Evolutionary conservation across 2,329 filamentous ascomycete species (phyloP), one percentile per base, ranked within the genome.

Genomic region (Zelopaecilomyces penicillatus): DNA sequence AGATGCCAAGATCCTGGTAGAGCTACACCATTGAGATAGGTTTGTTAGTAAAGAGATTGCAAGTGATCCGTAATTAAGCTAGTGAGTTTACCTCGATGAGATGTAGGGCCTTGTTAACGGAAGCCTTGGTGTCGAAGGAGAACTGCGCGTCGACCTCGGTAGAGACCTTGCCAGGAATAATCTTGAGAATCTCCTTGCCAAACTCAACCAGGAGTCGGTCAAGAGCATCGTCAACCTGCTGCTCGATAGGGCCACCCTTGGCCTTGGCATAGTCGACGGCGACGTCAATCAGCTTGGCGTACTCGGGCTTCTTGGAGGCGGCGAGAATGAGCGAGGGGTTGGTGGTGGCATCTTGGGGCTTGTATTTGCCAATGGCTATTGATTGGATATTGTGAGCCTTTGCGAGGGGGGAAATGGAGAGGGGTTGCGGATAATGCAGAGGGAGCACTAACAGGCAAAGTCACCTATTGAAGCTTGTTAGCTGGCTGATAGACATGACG

Each of bases 331-430:
- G 80, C 53, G 93, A 97, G 49, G 93, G 93, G 83, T 98, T 98
- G 76, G 93, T 98, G 69, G 93, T 98, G 65, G 93, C 93, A 87
- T 98, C 93, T 79, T 98, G 90, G 55, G 93, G 93, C 83, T 95
- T 95, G 83, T 98, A 98, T 78, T 97, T 96, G 77, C 78, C 90
- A 69, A 98, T 98, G 70, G 90, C 90, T 82, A 73, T 11, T 67
- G 56, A 70, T 69, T 38, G 47, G 50, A 38, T 26, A 40, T 27
- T n/a, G 6, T 11, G 33, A 36, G 30, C 12, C 4, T 45, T 31
- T 27, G 29, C 31, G 19, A n/a, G 11, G 11, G 31, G 5, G 12
- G 35, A 28, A 10, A 30, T 10, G 12, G 7, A 5, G 27, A 32
- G n/a, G 28, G 33, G 12, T 30, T 29, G 44, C 39, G 30, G 42